phyloP scores from a whole-genome alignment of 2,329 filamentous ascomycete genomes.

The Xylaria sp. region DNA sequence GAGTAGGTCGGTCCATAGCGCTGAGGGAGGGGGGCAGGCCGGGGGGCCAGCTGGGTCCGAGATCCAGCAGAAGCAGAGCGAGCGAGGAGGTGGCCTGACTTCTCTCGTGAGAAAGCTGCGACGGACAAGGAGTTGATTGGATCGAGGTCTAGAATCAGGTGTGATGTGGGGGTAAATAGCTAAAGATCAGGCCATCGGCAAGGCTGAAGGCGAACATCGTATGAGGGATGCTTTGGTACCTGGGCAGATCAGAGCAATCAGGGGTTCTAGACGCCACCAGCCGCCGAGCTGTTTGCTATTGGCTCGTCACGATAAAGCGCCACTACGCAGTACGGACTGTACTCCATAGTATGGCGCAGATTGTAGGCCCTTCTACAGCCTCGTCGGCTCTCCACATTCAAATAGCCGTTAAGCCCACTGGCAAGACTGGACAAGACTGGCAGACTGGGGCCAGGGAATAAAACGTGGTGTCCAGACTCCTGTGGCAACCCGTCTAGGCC shows the following conservation, averaged over 20 bases:
- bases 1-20: no score
- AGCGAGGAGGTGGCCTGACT: slow-evolving; percentile 24
- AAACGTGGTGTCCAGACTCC: no score
- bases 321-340: no score
- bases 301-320: neutral
- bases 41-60: slow-evolving; percentile 5
- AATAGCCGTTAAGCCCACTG: neutral
- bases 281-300: slow-evolving; percentile 9
- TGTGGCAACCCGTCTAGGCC: neutral
- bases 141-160: slow-evolving; percentile 26
- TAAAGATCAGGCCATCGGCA: slow-evolving; percentile 36
- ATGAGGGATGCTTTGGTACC: slow-evolving; percentile 30
- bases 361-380: neutral
- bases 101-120: slow-evolving; percentile 13
- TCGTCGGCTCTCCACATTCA: neutral
- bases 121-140: neutral
- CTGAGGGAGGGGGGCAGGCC: no score
- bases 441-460: no score
- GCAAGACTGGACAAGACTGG: no score
- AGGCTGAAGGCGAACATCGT: slow-evolving; percentile 36
- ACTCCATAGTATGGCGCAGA: no score
- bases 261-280: slow-evolving; percentile 18
- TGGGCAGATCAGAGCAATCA: slow-evolving; percentile 11
- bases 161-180: slow-evolving; percentile 27
- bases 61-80: slow-evolving; percentile 22